Evolutionary conservation across 1,139 yeast species (phyloP).

Genomic region (Sugiyamaella sp.): DNA sequence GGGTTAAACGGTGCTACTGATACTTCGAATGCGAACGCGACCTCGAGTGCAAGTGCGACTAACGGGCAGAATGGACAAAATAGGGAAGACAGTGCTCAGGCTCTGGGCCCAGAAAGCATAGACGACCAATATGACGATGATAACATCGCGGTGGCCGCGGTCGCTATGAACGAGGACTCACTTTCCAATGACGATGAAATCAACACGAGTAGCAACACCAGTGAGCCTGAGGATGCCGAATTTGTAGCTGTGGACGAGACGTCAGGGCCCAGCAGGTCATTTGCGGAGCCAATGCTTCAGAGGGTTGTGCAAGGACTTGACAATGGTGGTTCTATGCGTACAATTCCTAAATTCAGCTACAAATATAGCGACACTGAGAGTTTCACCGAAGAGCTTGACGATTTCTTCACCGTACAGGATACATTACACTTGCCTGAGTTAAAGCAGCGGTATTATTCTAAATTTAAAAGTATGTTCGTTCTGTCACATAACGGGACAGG

Average conservation of each 20-base stretch:
- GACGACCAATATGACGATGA: constrained; percentile 18
- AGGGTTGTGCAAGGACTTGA: constrained; percentile 27
- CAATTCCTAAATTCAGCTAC: constrained; percentile 36
- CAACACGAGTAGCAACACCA: constrained; percentile 17
- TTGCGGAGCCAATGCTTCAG: constrained; percentile 32
- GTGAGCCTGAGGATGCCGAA: constrained; percentile 25
- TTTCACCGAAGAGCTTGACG: constrained; percentile 38
- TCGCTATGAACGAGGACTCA: constrained; percentile 8
- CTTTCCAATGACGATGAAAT: constrained; percentile 14
- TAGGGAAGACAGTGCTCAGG: neutral
- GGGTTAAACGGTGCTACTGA: too few relatives aligned
- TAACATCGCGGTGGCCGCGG: constrained; percentile 24
- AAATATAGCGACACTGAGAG: constrained; percentile 35
- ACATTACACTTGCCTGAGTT: constrained; percentile 36
- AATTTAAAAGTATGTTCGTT: constrained; percentile 18
- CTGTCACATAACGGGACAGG: too few relatives aligned
- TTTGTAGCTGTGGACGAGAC: constrained; percentile 34
- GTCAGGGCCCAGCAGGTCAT: constrained; percentile 23
- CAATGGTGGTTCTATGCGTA: constrained; percentile 17
- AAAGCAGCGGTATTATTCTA: constrained; percentile 28
- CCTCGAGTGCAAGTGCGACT: too few relatives aligned
- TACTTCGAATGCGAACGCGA: too few relatives aligned
- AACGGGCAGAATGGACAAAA: neutral
- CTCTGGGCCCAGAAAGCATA: neutral
- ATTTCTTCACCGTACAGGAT: constrained; percentile 42